Evolutionary conservation across 2,329 filamentous ascomycete genomes (phyloP), one percentile per base, ranked within the genome.

Genomic region (Fusarium caatingaense): DNA sequence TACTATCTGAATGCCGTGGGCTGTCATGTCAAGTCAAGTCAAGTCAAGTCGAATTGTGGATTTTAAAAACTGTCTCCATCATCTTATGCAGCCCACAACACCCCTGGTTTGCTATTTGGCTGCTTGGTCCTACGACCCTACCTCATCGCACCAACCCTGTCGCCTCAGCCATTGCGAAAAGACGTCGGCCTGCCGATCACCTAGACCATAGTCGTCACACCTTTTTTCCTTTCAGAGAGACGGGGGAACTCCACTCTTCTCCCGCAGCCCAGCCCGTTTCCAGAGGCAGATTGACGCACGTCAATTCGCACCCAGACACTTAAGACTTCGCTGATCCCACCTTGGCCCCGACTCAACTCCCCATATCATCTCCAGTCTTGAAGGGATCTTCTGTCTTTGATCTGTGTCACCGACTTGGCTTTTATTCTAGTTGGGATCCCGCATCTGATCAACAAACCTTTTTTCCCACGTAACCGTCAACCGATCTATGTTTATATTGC

Each of bases 291-390:
- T 78, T 80, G 78, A 80, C 78, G 78, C 78, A 81, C 76, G 78
- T 79, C 77, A 79, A 79, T 78, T 78, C 73, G 70, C 70, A 78
- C 73, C 74, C 73, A 76, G 81, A 83, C 84, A 87, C 85, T 86
- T 87, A 87, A 87, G 80, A 86, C 83, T 82, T 84, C 83, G 85
- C 85, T 86, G 86, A 87, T 87, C 86, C 85, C 85, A 83, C 79
- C 74, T 78, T 74, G 75, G 72, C 68, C 68, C 76, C 74, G 64
- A 74, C 77, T 73, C 68, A 73, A 71, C 70, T 74, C 68, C 75
- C 76, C 74, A 76, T 75, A 74, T 70, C 70, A 78, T 75, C 76
- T 79, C 75, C 61, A 78, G 64, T 70, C 60, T 67, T 63, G 67
- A 69, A 64, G 68, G 73, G 76, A 79, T 79, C 76, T 74, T 81